These are phyloP conservation scores for Microstegium vimineum DNA, from an alignment of 176 grass and related monocot species.

Conservation along the genomic window DNA sequence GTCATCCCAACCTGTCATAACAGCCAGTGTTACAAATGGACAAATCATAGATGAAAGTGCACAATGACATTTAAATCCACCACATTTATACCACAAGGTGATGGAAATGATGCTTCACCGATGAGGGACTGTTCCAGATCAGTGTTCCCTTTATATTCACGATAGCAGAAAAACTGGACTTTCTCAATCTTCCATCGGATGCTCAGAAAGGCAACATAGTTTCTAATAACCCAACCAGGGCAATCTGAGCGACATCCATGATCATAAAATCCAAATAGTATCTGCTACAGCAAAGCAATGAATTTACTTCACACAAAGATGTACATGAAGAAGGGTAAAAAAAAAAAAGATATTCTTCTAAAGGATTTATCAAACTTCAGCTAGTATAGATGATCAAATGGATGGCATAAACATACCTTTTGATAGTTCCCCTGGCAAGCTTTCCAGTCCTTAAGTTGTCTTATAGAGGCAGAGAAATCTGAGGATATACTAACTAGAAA, in stretches of 20 bases:
- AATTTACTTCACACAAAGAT: neutral
- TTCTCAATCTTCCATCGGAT: constrained; percentile 64
- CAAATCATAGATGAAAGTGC: neutral
- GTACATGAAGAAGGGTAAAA: neutral
- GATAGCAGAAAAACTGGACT: constrained; percentile 81
- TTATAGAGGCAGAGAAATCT: constrained; percentile 50
- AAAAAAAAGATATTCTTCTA: neutral
- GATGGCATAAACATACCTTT: constrained; percentile 47
- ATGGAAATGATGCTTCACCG: constrained; percentile 61
- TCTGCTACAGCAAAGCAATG: constrained; percentile 37
- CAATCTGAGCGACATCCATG: constrained; percentile 41
- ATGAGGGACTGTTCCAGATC: constrained; percentile 63
- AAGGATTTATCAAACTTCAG: neutral
- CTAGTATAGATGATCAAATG: neutral
- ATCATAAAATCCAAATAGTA: constrained; percentile 96
- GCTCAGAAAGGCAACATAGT: constrained; percentile 68
- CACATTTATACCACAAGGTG: constrained; percentile 51
- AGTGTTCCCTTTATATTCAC: constrained; percentile 52
- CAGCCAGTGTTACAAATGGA: constrained; percentile 3
- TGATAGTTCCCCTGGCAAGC: constrained; percentile 34
- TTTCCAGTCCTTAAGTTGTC: constrained; percentile 76
- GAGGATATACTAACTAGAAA: constrained; percentile 63
- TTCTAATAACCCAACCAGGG: constrained; percentile 88
- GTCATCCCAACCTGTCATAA: constrained; percentile 48
- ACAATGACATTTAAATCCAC: neutral